Base-by-base conservation (phyloP, 164 flowering plant species). In the Liriodendron chinense region DNA sequence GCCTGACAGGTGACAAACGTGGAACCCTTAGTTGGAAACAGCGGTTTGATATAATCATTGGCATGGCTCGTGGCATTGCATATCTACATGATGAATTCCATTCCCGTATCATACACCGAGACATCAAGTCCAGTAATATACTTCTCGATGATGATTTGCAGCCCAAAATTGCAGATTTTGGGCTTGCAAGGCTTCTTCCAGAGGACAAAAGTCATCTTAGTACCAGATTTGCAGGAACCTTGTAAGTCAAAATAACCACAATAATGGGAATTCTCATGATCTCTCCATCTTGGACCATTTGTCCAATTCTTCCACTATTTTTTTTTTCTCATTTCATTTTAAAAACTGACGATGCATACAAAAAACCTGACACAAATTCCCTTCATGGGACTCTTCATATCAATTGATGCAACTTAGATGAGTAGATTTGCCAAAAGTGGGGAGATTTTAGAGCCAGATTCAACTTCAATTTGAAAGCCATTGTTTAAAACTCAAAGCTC, bases 141-240 rank as follows among this genome's bases (percentile, higher is more conserved):
- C 84, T 89, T 13, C 78, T 89, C 18, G 90, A 87, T 72, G 82
- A 86, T 50, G 83, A 84, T 61, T 84, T 85, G 72, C 89, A 82
- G 57, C 85, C 91, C 47, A 86, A 80, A 77, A 87, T 89, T 69
- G 89, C 90, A 0, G 92, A 89, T 80, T 89, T 89, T 71, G 92
- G 91, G 18, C 76, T 87, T 67, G 89, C 89, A 49, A 85, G 89
- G 78, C 88, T 86, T 72, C 80, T 86, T 18, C 88, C 92, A 23
- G 87, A 84, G 74, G 83, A 82, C 77, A 82, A 78, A 59, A 85
- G 82, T 77, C 92, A 89, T 82, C 71, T 89, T 24, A 86, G 78
- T 72, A 87, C 90, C 70, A 82, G 69, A 81, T 85, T 89, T 78
- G 92, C 90, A 7, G 92, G 92, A 22, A 89, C 92, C 47, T 71